Base-by-base conservation (phyloP, 257 asterid species). In the Solanum pimpinellifolium region DNA sequence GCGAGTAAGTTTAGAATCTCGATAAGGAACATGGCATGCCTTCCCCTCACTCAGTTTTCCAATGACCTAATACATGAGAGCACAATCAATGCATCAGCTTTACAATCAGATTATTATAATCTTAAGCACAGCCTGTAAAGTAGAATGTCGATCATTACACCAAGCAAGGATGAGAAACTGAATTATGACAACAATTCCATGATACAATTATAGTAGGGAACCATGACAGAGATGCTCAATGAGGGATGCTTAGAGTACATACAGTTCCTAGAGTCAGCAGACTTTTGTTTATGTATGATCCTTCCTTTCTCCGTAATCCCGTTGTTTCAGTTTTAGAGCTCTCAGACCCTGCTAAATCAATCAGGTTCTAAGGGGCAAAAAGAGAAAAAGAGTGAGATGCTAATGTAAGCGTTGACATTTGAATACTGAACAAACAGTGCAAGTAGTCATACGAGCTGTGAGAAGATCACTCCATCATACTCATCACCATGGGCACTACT, bases 11-110 rank as follows among this genome's bases (percentile, higher is more conserved):
- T 97, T 97, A 49, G 99, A 97, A 90, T 97, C 99, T 86, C 99
- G 94, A 88, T 93, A 97, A 68, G 99, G 99, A 91, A 97, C 98
- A 89, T 97, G 99, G 33, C 97, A 91, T 68, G 99, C 94, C 93
- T 92, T 97, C 85, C 99, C 99, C 90, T 97, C 99, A 91, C 99
- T 97, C 82, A 97, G 94, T 90, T 97, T 97, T 86, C 99, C 99
- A 88, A 97, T 97, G 83, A 97, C 99, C 99, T 97, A 89, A 44
- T 87, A 84, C 84, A 85, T 59, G 84, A 25, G 74, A 86, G 85
- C 83, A 52, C 20, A 81, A 81, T 81, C 31, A 81, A 81, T 81
- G 25, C 85, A 81, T 81, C 27, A 81, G 69, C 44, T 18, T 49
- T 81, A 29, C 85, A 31, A 11, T 31, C 85, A 52, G 85, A 81